Conservation (phyloP, 352 stramenopile genomes). For the Blastocystis sp. region DNA sequence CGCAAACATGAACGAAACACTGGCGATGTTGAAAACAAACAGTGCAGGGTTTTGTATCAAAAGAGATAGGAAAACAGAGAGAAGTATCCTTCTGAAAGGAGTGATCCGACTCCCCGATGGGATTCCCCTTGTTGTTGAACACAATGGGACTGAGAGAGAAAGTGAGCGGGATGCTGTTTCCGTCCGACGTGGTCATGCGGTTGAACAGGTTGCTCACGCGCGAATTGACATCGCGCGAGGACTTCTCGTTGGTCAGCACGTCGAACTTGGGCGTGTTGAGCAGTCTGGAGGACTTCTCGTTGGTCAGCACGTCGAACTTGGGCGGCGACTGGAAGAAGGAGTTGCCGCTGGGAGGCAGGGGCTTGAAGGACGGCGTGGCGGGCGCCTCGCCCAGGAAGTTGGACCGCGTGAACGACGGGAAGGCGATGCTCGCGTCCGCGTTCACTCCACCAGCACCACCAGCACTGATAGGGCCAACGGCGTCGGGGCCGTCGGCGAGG, state of each 20-base stretch:
- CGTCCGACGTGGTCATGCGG: slow-evolving; percentile 4
- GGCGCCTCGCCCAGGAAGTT: neutral
- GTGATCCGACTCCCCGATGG: neutral
- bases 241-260: neutral
- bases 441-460: too few species aligned
- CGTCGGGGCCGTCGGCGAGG: neutral
- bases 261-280: neutral
- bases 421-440: too few species aligned
- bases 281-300: neutral
- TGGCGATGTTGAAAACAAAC: too few species aligned
- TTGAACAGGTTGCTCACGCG: slow-evolving; percentile 37
- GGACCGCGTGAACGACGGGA: neutral
- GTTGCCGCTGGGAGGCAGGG: neutral
- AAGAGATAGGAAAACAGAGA: slow-evolving; percentile 51
- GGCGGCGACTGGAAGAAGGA: neutral
- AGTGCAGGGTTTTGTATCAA: slow-evolving; percentile 3
- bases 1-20: too few species aligned
- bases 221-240: neutral
- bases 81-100: slow-evolving; percentile 63
- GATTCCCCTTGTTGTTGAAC: neutral
- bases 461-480: neutral
- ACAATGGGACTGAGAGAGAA: neutral
- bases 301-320: neutral
- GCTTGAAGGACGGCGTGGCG: neutral
- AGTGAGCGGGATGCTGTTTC: slow-evolving; percentile 5